Evolutionary conservation across 1,284 basidiomycete species (phyloP), one percentile per base, ranked within the genome.

Genomic region (Ustilago sp.): DNA sequence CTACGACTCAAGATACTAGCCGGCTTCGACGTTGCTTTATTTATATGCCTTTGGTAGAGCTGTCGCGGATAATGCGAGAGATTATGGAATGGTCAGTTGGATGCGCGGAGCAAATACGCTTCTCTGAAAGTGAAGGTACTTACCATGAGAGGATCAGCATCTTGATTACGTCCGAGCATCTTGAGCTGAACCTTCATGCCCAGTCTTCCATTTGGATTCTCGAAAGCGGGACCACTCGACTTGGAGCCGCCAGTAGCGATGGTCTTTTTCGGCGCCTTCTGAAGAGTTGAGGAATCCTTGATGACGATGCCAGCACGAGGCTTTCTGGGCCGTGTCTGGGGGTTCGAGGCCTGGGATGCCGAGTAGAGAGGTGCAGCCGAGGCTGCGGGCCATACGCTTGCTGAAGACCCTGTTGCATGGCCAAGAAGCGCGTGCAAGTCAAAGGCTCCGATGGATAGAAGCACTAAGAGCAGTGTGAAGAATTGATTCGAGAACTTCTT

Each of bases 41-140:
- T 82, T 31, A 82, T 59, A 38, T 82, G 80, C 36, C 76, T 60
- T 59, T 82, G 80, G 11, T 79, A 74, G 4, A 82, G 67, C 79
- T 76, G 63, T 23, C 8, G n/a, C 36, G 36, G 36, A 13, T 13
- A 38, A 38, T 38, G 36, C 36, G 36, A 8, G 13, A 38, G 13
- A 9, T 38, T 8, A 38, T 38, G 36, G 36, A 38, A 38, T 38
- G 36, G 19, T 45, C 13, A n/a, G n/a, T 45, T 45, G 43, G 19
- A 15, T 15, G 9, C 19, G 19, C 39, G 7, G 39, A 13, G 39
- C 39, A 41, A 15, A 41, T 41, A 13, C 9, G 13, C 9, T 38
- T 9, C 3, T 38, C 13, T 38, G 36, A 38, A 38, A 13, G 9
- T 38, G 5, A 38, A 23, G n/a, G 6, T 19, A 68, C 75, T 62